Base-by-base conservation (phyloP, 164 flowering plant genomes). In the Santalum album region DNA sequence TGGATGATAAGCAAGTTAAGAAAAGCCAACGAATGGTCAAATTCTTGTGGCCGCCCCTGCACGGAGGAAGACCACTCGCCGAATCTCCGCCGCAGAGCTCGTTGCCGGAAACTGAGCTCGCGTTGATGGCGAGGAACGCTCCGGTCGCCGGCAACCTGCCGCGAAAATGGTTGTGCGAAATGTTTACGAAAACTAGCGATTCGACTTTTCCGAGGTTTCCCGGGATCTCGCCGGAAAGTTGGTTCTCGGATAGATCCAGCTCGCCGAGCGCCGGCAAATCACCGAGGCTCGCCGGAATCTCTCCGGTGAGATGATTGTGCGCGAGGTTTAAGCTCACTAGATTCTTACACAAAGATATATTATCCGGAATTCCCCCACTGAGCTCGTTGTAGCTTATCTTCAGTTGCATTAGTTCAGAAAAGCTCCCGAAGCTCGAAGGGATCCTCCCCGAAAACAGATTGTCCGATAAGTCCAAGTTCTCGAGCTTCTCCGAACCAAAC, bases 71-170 rank as follows among this genome's bases (percentile, higher is more conserved):
- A 11, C 85, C 80, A 25, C 67, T 70, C 0, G 67, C 39, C 2
- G 32, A 2, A n/a, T 64, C 71, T 9, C 80, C 77, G 2, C 82
- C 78, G 32, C 96, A 87, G 9, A 87, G 85, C n/a, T 67, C 46
- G 54, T 85, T 90, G 0, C 95, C 96, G 1, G 65, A 58, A 0
- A 90, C 81, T 0, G 86, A 74, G 53, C 74, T 82, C 0, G 81
- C 69, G 29, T 82, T 84, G 19, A 87, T 82, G 19, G 79, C 82
- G 12, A 81, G 65, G 56, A 90, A 90, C 0, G 81, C 87, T 32
- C 78, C 95, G 4, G 87, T 79, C 4, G 70, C 53, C 9, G 97
- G 95, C 34, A 87, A 63, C 25, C 65, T 58, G 7, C 95, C 96
- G 11, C 65, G 72, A 48, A 90, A 62, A 46, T 68, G 72, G 53